A percentile compares a stretch with the other conserved stretches of the same genome.
These are phyloP conservation scores for Agaricus blazei DNA, from an alignment of 768 basidiomycete species.

Conservation along the genomic window DNA sequence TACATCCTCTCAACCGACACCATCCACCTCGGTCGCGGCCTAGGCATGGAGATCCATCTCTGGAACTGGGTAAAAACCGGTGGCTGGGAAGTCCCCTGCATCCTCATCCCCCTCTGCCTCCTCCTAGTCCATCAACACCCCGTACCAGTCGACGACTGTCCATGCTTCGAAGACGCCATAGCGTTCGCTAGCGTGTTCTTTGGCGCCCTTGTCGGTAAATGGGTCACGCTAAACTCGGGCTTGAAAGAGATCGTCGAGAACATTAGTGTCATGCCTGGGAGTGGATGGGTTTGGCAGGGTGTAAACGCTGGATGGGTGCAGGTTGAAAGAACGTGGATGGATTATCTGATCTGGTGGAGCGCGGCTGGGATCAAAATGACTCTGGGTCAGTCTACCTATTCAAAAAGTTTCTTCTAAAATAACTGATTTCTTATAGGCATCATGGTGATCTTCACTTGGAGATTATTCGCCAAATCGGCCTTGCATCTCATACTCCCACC, in stretches of 20 bases:
- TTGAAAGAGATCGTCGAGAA: conserved; percentile 23
- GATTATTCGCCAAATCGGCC: conserved; percentile 75
- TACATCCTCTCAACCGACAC: conserved; percentile 12
- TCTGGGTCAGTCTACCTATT: conserved; percentile 26
- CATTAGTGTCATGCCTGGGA: conserved; percentile 51
- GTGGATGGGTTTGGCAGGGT: conserved; percentile 33
- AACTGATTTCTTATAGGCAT: conserved; percentile 45
- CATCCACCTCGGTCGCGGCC: conserved; percentile 32
- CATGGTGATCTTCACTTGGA: conserved; percentile 79
- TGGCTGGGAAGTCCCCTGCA: conserved; percentile 56
- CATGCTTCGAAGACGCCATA: conserved; percentile 97
- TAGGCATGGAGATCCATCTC: conserved; percentile 28
- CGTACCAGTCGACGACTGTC: conserved; percentile 93
- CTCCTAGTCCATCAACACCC: conserved; percentile 86
- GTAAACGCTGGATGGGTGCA: conserved; percentile 26
- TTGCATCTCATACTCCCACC: conserved; percentile 78
- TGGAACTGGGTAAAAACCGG: conserved; percentile 30
- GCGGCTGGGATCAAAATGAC: conserved; percentile 43
- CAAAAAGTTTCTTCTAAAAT: neutral
- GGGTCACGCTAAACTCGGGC: conserved; percentile 50
- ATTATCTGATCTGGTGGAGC: conserved; percentile 41
- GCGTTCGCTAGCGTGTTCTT: conserved; percentile 83
- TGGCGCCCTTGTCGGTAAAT: conserved; percentile 66
- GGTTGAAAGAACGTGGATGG: conserved; percentile 31
- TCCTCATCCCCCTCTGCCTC: conserved; percentile 57